Evolutionary conservation across 257 asterid species (phyloP), one percentile per base, ranked within the genome.

Genomic region (Salvia splendens): DNA sequence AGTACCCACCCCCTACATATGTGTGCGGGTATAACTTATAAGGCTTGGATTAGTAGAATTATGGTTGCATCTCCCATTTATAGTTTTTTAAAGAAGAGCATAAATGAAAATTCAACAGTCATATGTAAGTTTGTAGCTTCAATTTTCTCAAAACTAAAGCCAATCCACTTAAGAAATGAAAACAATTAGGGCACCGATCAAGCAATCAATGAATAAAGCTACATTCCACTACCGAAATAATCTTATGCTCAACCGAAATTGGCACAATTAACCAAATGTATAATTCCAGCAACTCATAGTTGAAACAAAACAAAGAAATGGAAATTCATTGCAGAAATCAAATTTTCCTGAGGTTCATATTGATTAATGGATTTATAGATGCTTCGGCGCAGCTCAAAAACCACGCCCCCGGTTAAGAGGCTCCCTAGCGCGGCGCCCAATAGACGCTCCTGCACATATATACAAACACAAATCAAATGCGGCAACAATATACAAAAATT

Each of bases 351-450:
- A 15, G 81, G 76, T 62, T 78, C 80, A 67, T 83, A 60, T 20
- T 73, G 80, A 24, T 87, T 63, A 53, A 91, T 79, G 56, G 92
- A 84, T 62, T 60, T 64, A 58, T 85, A 80, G 35, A 88, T 88
- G 71, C 79, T 76, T 76, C 41, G 77, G 4, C 89, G 88, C 57
- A 88, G 94, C 80, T 86, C 85, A 10, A 91, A 77, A 45, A 88
- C 77, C 59, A 86, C 78, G 5, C 74, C 78, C 32, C 91, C 89
- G 16, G 89, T 73, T 3, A 82, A 50, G 28, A 78, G 51, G 80
- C 81, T 74, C 55, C 97, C 97, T 28, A 91, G 69, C 38, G 95
- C 89, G 30, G 89, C 88, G 36, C 97, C 97, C 11, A 90, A 82
- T 61, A 90, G 76, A 61, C 97, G 97, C 87, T 87, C 97, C 97